These are phyloP conservation scores for Kernera saxatilis DNA, from an alignment of 345 rosid species.

Conservation along the genomic window DNA sequence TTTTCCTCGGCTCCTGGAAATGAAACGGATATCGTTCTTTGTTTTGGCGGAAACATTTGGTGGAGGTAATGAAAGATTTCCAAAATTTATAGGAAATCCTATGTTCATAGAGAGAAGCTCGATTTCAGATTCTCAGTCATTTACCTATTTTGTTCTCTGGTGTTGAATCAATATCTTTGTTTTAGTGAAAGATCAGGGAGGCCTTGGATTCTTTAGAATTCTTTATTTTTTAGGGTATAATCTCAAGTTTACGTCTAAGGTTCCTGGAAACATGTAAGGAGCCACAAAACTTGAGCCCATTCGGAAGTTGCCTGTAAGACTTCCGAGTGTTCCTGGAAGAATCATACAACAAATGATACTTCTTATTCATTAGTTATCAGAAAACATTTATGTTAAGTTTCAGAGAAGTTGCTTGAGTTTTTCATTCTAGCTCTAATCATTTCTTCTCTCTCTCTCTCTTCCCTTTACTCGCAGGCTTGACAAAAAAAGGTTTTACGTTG, in stretches of 20 bases:
- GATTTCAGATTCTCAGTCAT: neutral
- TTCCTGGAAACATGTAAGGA: neutral
- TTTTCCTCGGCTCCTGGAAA: neutral
- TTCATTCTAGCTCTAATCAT: neutral
- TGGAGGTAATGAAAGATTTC: neutral
- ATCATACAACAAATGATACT: neutral
- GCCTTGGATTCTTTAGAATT: neutral
- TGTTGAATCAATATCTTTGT: neutral
- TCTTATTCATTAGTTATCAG: neutral
- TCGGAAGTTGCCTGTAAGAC: neutral
- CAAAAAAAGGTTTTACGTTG: constrained; percentile 79
- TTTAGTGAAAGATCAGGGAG: neutral
- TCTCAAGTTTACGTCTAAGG: neutral
- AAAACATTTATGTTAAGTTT: neutral
- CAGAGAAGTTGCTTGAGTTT: neutral
- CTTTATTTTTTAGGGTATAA: neutral
- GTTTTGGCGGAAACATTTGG: neutral
- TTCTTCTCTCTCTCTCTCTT: neutral
- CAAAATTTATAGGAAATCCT: neutral
- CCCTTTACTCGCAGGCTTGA: constrained; percentile 68
- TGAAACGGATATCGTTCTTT: neutral
- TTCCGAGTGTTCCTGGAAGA: neutral
- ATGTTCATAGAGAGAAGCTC: constrained; percentile 1
- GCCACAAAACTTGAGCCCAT: neutral
- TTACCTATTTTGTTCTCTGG: neutral